A percentile compares a stretch with the other conserved stretches of the same genome.
These are phyloP conservation scores for Colletotrichum filicis DNA, from an alignment of 2,329 filamentous ascomycete genomes.

Conservation along the genomic window DNA sequence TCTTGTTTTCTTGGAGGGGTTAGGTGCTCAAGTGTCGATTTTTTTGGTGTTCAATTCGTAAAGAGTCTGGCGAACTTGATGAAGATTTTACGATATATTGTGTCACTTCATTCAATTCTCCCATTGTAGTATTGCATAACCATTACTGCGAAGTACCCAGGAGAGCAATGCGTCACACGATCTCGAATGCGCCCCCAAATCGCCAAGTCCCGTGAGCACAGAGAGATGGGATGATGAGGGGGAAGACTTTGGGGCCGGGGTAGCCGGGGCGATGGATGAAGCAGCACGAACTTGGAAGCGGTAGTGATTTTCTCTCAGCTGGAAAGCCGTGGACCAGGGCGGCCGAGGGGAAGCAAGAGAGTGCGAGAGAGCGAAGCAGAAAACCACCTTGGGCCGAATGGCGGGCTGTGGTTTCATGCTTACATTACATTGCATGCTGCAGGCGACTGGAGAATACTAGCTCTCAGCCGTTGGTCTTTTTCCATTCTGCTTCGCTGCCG, in stretches of 20 bases:
- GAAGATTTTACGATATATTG: background rate
- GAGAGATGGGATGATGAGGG: constrained; percentile 20
- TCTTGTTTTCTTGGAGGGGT: background rate
- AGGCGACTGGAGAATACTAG: background rate
- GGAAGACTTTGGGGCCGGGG: background rate
- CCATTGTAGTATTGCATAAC: no score
- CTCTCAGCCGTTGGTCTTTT: background rate
- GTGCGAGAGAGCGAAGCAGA: background rate
- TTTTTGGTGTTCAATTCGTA: background rate
- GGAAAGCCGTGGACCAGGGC: background rate
- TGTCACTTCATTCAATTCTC: background rate
- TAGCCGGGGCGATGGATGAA: background rate
- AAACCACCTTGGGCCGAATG: constrained; percentile 12
- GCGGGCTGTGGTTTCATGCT: constrained; percentile 25
- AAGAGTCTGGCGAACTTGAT: background rate
- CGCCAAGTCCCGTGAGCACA: constrained; percentile 15
- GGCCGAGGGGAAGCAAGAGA: background rate
- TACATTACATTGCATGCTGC: constrained; percentile 30
- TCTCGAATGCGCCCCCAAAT: constrained; percentile 5
- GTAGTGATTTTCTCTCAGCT: background rate
- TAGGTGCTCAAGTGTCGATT: background rate
- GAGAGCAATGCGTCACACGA: constrained; percentile 12
- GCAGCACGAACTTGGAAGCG: background rate
- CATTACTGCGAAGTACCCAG: no score
- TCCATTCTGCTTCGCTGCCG: background rate